Conservation (phyloP, 169 alveolate species). For the Plasmodium yoelii region DNA sequence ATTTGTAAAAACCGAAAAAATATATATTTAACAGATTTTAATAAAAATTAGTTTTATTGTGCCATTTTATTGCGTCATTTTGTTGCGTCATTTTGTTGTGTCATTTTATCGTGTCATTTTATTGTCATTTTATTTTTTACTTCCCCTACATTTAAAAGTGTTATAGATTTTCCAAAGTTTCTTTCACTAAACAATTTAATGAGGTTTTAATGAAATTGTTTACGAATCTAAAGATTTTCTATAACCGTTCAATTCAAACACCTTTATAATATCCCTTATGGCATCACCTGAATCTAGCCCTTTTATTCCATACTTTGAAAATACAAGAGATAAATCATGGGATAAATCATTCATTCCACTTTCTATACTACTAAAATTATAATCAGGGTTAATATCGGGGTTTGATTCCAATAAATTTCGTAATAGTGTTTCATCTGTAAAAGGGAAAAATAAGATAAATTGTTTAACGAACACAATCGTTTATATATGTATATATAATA, state of each 20-base stretch:
- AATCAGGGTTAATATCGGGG: constrained; percentile 82
- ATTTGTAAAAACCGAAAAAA: no score
- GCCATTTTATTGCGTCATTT: no score
- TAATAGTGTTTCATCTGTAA: constrained; percentile 81
- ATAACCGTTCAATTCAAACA: constrained; percentile 70
- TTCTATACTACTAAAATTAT: constrained; percentile 32
- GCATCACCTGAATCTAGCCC: constrained; percentile 34
- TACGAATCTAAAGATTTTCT: constrained; percentile 44
- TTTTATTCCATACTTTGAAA: constrained; percentile 72
- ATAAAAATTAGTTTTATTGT: no score
- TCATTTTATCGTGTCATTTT: no score
- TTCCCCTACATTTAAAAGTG: no score
- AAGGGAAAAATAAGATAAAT: not conserved
- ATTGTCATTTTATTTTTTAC: no score
- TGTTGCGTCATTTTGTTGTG: no score
- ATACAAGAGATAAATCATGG: constrained; percentile 54
- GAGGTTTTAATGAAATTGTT: not conserved
- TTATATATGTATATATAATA: no score
- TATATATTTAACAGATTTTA: no score
- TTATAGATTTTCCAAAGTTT: no score
- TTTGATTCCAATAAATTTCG: constrained; percentile 79
- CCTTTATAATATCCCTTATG: constrained; percentile 52
- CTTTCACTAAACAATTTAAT: no score
- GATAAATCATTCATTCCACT: constrained; percentile 40
- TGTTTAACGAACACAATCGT: no score